A percentile compares a stretch with the other conserved stretches of the same genome.
phyloP scores from a whole-genome alignment of 2,329 filamentous ascomycete genomes.

The Calonectria hongkongensis region DNA sequence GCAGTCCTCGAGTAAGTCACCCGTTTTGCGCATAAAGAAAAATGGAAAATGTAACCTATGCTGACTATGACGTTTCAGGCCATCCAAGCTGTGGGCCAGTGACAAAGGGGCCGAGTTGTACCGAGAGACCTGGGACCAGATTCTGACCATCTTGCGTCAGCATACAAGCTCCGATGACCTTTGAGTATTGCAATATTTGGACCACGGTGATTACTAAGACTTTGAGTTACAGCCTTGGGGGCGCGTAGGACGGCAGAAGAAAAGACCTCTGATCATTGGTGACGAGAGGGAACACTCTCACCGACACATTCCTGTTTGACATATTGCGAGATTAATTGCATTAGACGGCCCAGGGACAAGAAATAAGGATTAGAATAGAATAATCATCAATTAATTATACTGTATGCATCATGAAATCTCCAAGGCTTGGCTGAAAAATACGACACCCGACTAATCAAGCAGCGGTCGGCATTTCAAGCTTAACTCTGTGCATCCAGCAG shows the following conservation, averaged over 20 bases:
- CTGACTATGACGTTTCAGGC: background rate
- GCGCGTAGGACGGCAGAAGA: background rate
- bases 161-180: background rate
- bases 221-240: background rate
- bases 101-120: background rate
- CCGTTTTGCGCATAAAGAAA: background rate
- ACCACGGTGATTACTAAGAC: background rate
- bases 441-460: background rate
- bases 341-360: background rate
- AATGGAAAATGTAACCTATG: background rate
- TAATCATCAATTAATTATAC: background rate
- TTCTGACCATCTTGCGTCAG: background rate
- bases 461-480: background rate
- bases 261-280: background rate
- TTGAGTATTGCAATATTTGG: background rate
- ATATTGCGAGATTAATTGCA: background rate
- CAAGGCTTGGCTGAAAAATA: background rate
- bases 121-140: background rate
- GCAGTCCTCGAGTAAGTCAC: background rate
- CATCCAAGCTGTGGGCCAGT: constrained; percentile 6
- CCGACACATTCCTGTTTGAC: no score
- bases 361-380: background rate
- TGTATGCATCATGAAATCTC: no score
- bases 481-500: background rate
- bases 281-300: background rate